Base-by-base conservation (phyloP, 2,329 filamentous ascomycete genomes). In the Boeremia lycopersici region DNA sequence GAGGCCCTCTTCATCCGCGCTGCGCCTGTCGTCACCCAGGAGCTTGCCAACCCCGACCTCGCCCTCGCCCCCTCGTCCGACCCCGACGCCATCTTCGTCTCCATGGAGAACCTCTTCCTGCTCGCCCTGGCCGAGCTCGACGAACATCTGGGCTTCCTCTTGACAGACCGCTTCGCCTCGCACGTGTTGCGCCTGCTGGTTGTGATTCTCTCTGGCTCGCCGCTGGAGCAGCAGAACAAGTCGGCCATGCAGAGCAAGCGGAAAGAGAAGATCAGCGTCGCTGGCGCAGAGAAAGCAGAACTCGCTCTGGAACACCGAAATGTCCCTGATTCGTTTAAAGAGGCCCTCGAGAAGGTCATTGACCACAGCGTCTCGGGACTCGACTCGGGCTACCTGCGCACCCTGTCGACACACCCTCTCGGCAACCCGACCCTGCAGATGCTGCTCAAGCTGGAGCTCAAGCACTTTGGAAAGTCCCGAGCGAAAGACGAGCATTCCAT, bases 381-480 rank as follows among this genome's bases (percentile, higher is more conserved):
- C 64, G 91, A 95, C 70, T 84, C 89, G 2, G 90, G 89, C 3
- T 89, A 91, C 65, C 82, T 98, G 26, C 86, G 91, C 26, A 86
- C 95, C 2, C 80, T 99, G 52, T 91, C 93, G 1, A 92, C 87
- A 17, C 93, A 98, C 68, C 91, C 90, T 4, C 90, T 93, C 1
- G 95, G 92, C 42, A 97, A 96, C 68, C 95, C 95, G 0, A 89
- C 92, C 0, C 81, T 99, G n/a, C 95, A 98, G 72, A 83, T 98
- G 1, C 80, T 99, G 28, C 79, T 99, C 3, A 90, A 93, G 69
- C 81, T 99, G 13, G 95, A 99, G 69, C 84, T 98, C 42, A 84
- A 86, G 0, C 81, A 89, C 55, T 89, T 89, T 61, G 85, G 85
- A 45, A 89, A 90, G 62, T 81, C 83, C 49, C 86, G 86, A 59